A percentile compares a stretch with the other conserved stretches of the same genome.
Evolutionary conservation across 1,139 yeast species (phyloP).

Genomic region (Pneumocystis canis): DNA sequence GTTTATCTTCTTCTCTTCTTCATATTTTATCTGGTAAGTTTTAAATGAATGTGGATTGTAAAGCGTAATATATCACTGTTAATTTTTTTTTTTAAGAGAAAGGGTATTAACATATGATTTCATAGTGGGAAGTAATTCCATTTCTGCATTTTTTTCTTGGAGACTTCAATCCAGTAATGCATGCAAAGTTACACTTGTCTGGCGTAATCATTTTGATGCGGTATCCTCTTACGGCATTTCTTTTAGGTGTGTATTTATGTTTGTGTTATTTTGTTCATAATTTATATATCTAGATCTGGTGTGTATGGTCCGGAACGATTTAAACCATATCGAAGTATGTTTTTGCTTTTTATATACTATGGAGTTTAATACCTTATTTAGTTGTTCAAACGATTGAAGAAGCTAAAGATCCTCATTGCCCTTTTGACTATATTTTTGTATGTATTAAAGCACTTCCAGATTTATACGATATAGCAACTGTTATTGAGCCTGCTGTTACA

Average conservation of each 20-base stretch:
- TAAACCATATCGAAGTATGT: slow-evolving; percentile 14
- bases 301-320: slow-evolving; percentile 15
- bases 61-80: background rate
- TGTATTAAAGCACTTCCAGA: slow-evolving; percentile 69
- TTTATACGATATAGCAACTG: slow-evolving; percentile 40
- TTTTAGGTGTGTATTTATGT: slow-evolving; percentile 4
- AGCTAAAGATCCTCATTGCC: slow-evolving; percentile 27
- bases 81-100: background rate
- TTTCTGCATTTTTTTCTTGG: slow-evolving; percentile 18
- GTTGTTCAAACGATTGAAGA: slow-evolving; percentile 28
- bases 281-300: slow-evolving; percentile 12
- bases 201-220: slow-evolving; percentile 17
- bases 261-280: background rate
- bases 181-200: slow-evolving; percentile 17
- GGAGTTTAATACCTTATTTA: background rate
- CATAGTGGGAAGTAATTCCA: slow-evolving; percentile 17
- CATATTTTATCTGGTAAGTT: slow-evolving; percentile 10
- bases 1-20: background rate
- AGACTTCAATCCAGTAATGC: slow-evolving; percentile 16
- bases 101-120: background rate
- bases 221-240: slow-evolving; percentile 16
- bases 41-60: background rate
- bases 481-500: slow-evolving; percentile 42
- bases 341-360: background rate
- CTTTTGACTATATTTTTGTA: slow-evolving; percentile 52